Conservation (phyloP, 768 basidiomycete species). For the Glaciozyma antarctica region DNA sequence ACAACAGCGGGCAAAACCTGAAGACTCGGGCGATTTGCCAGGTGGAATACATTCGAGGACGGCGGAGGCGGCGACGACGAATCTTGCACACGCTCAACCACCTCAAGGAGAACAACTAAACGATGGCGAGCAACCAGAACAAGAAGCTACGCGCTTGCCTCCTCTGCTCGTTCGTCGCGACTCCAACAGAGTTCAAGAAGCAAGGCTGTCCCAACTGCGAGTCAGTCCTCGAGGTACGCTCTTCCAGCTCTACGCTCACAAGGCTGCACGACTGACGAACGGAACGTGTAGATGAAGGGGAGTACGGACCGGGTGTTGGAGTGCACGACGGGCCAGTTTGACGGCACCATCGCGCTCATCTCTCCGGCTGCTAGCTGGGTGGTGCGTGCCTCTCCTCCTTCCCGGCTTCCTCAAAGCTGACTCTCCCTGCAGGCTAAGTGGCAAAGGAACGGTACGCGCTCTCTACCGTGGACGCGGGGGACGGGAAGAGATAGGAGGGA, state of each 20-base stretch:
- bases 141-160: constrained; percentile 81
- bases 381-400: constrained; percentile 34
- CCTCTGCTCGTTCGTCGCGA: constrained; percentile 82
- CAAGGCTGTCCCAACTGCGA: constrained; percentile 96
- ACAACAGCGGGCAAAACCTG: no score
- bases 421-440: constrained; percentile 51
- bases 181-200: constrained; percentile 69
- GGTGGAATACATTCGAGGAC: no score
- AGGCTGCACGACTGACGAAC: neutral
- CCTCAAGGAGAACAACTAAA: no score
- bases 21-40: no score
- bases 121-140: neutral
- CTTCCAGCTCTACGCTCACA: no score
- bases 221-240: constrained; percentile 77
- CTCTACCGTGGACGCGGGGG: constrained; percentile 14
- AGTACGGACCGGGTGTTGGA: constrained; percentile 67
- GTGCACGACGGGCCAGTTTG: constrained; percentile 87
- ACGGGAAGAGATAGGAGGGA: no score
- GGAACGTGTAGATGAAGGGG: constrained; percentile 62
- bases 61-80: no score
- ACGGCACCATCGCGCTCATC: constrained; percentile 80
- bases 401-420: neutral
- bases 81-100: no score
- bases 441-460: constrained; percentile 73
- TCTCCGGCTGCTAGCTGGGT: constrained; percentile 89